Percentiles rank a stretch among this genome's conserved stretches.
These are phyloP conservation scores for Beauveria varroae DNA, from an alignment of 2,329 filamentous ascomycete genomes.

Conservation along the genomic window DNA sequence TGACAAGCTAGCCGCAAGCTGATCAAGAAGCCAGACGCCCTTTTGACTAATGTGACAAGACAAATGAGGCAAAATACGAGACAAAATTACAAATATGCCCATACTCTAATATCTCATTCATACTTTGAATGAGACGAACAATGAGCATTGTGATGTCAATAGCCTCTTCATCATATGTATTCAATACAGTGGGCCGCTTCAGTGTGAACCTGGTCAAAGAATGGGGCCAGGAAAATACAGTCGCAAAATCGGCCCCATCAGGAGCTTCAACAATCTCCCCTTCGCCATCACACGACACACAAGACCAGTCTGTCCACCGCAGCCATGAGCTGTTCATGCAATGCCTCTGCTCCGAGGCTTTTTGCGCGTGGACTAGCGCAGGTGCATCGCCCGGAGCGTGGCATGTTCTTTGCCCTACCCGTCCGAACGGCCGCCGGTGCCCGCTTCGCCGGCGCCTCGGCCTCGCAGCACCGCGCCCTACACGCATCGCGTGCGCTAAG, in stretches of 20 bases:
- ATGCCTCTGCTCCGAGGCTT: conserved; percentile 35
- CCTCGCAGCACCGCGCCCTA: not conserved
- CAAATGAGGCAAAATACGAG: no score
- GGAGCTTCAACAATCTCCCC: not conserved
- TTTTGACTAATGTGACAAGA: no score
- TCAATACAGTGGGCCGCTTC: not conserved
- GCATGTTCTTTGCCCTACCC: not conserved
- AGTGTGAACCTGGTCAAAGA: not conserved
- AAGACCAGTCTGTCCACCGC: not conserved
- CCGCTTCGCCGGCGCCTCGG: not conserved
- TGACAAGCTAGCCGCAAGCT: no score
- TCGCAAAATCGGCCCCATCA: not conserved
- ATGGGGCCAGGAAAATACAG: conserved; percentile 2
- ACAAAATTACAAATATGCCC: no score
- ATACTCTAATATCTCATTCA: no score
- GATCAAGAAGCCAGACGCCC: no score
- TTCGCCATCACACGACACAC: conserved; percentile 9
- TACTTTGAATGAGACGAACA: no score
- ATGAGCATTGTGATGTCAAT: not conserved
- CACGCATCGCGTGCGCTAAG: not conserved
- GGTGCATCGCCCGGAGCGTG: conserved; percentile 26
- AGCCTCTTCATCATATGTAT: not conserved
- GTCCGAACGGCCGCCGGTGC: not conserved
- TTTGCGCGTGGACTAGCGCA: conserved; percentile 41
- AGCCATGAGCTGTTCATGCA: conserved; percentile 42